Base-by-base conservation (phyloP, 1,284 basidiomycete genomes). In the Tetrapyrgos nigripes region DNA sequence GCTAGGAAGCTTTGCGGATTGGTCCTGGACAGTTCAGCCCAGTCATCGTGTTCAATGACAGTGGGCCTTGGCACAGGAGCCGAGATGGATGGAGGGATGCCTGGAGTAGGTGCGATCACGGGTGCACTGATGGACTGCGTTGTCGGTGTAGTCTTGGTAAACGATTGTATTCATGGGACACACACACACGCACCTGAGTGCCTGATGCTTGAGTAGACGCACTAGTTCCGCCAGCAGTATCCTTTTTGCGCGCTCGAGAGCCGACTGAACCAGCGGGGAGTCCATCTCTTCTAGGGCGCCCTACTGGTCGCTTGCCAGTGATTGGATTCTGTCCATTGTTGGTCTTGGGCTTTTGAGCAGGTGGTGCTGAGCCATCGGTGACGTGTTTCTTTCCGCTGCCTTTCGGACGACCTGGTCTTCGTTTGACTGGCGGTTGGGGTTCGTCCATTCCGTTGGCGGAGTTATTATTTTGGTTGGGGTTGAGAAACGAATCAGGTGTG, bases 1-100 rank as follows among this genome's bases (percentile, higher is more conserved):
- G 79, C 76, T 27, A 91, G 73, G 68, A 91, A 86, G 0, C 68
- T 70, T 59, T 83, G 81, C 2, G 84, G 81, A 46, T 85, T 82
- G 1, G 76, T 78, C 24, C 81, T 78, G 17, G 81, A 71, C 10
- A 89, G 73, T 21, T 84, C 79, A 0, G 79, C 77, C 89, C 89
- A 91, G 53, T 88, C 84, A 60, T 88, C 83, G 84, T 26, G 27
- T 37, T 45, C 37, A 2, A 79, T 46, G 19, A 9, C 17, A 40
- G 6, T 40, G 13, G 37, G 37, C 19, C 37, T 40, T 5, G 37
- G 37, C 6, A 8, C 37, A 17, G 37, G 37, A 17, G 37, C 37
- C 5, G 37, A 40, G 17, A 40, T 40, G 37, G 37, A 40, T 5
- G 37, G 37, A 17, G 37, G 37, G n/a, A n/a, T n/a, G n/a, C n/a